A percentile compares a stretch with the other conserved stretches of the same genome.
Conservation (phyloP, 2,329 filamentous ascomycete species). For the Talaromyces sp. region DNA sequence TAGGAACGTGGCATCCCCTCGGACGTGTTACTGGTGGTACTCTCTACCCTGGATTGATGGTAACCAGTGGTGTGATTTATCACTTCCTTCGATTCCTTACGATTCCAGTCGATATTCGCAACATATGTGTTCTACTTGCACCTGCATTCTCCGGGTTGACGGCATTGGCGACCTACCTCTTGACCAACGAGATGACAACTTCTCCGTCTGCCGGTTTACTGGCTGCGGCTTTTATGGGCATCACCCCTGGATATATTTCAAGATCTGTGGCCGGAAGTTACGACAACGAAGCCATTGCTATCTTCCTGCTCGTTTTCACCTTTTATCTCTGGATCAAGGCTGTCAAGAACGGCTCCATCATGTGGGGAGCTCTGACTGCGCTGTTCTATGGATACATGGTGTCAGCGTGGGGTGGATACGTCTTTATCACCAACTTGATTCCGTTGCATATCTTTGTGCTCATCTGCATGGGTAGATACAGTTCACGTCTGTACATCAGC, state of each 20-base stretch:
- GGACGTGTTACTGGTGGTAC: slow-evolving; percentile 97
- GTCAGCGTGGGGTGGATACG: slow-evolving; percentile 98
- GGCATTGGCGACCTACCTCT: slow-evolving; percentile 85
- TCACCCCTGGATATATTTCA: slow-evolving; percentile 95
- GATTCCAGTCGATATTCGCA: slow-evolving; percentile 94
- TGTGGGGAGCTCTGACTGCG: slow-evolving; percentile 92
- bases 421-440: slow-evolving; percentile 97
- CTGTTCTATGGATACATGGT: slow-evolving; percentile 99
- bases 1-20: slow-evolving; percentile 95
- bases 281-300: slow-evolving; percentile 98
- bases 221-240: slow-evolving; percentile 94
- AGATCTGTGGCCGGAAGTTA: slow-evolving; percentile 97
- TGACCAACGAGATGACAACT: slow-evolving; percentile 96
- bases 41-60: slow-evolving; percentile 98
- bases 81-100: slow-evolving; percentile 84
- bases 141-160: slow-evolving; percentile 93
- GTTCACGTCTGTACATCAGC: slow-evolving; percentile 86
- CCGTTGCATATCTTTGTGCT: slow-evolving; percentile 91
- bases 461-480: slow-evolving; percentile 95
- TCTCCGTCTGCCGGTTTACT: slow-evolving; percentile 92
- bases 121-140: slow-evolving; percentile 95
- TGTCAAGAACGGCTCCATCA: slow-evolving; percentile 89
- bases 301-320: slow-evolving; percentile 96
- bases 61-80: slow-evolving; percentile 96
- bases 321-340: slow-evolving; percentile 99